Percentiles rank a stretch among this genome's conserved stretches.
Evolutionary conservation across 179 eudicot species (phyloP).

Genomic region (Drosera spatulata): DNA sequence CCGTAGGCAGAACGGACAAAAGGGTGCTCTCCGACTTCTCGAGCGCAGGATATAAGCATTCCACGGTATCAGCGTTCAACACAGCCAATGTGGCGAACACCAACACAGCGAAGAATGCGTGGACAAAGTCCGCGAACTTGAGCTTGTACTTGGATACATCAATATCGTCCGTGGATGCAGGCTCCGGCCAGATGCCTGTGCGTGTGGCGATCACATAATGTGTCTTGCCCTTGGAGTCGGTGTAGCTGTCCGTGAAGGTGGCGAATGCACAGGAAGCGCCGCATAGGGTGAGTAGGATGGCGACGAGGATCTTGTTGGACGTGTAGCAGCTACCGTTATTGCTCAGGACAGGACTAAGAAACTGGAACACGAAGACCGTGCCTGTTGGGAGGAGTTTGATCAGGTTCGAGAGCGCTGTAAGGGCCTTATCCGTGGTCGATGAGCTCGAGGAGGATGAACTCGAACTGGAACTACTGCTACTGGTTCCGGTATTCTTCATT

Average conservation of each 20-base stretch:
- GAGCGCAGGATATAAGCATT: constrained; percentile 41
- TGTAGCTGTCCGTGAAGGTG: constrained; percentile 27
- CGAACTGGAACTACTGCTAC: not conserved
- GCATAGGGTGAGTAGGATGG: constrained; percentile 11
- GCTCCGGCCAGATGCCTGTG: constrained; percentile 44
- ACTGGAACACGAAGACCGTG: constrained; percentile 30
- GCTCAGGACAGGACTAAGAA: constrained; percentile 25
- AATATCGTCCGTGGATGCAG: not conserved
- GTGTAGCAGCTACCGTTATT: constrained; percentile 25
- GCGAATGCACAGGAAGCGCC: constrained; percentile 19
- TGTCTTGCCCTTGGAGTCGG: constrained; percentile 14
- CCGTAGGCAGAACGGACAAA: constrained; percentile 36
- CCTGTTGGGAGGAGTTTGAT: constrained; percentile 28
- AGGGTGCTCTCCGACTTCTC: constrained; percentile 15
- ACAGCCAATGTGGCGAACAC: constrained; percentile 45
- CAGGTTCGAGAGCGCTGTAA: constrained; percentile 18
- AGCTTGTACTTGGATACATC: constrained; percentile 33
- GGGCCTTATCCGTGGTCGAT: not conserved
- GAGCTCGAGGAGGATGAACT: not conserved
- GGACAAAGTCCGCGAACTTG: constrained; percentile 45
- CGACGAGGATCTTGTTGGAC: constrained; percentile 18
- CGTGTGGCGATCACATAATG: constrained; percentile 56
- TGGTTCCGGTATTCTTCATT: not conserved
- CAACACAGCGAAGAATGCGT: constrained; percentile 32
- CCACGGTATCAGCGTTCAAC: constrained; percentile 37